These are phyloP conservation scores for Phytopythium vexans DNA, from an alignment of 352 stramenopile genomes.

Conservation along the genomic window DNA sequence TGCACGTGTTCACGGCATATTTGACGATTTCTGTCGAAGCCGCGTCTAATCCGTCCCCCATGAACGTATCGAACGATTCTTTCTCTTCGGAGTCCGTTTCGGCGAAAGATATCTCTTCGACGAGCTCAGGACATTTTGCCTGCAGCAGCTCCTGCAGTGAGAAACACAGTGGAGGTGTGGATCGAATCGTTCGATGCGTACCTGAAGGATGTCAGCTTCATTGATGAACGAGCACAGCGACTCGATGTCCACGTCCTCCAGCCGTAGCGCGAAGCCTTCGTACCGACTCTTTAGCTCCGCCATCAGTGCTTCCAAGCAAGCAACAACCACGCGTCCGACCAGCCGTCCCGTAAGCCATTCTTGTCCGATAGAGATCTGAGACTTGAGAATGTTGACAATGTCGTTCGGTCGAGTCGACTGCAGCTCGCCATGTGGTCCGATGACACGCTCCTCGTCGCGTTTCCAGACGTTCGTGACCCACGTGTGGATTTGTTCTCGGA, in stretches of 20 bases:
- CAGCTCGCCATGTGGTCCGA: slow-evolving; percentile 56
- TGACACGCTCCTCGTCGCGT: slow-evolving; percentile 64
- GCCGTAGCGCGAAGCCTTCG: slow-evolving; percentile 40
- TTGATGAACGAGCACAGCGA: slow-evolving; percentile 87
- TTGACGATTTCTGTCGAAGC: slow-evolving; percentile 81
- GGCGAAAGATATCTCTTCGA: slow-evolving; percentile 82
- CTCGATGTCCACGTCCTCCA: slow-evolving; percentile 58
- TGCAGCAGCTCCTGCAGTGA: slow-evolving; percentile 12
- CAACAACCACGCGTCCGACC: slow-evolving; percentile 61
- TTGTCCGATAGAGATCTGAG: slow-evolving; percentile 81
- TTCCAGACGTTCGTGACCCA: slow-evolving; percentile 88
- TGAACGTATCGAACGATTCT: slow-evolving; percentile 69
- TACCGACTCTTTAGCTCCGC: slow-evolving; percentile 69
- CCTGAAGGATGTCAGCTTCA: slow-evolving; percentile 77
- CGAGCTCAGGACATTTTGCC: slow-evolving; percentile 78
- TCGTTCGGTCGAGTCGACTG: slow-evolving; percentile 81
- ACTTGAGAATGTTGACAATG: slow-evolving; percentile 87
- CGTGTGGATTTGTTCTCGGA: slow-evolving; percentile 73
- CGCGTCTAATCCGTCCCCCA: slow-evolving; percentile 70
- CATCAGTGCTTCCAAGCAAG: slow-evolving; percentile 73
- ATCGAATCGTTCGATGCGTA: slow-evolving; percentile 4
- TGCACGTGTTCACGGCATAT: slow-evolving; percentile 59
- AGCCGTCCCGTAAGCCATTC: slow-evolving; percentile 73
- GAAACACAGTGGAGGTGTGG: background rate
- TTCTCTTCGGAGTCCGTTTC: slow-evolving; percentile 71